Base-by-base conservation (phyloP, 306 rosid species). In the Bauhinia variegata region DNA sequence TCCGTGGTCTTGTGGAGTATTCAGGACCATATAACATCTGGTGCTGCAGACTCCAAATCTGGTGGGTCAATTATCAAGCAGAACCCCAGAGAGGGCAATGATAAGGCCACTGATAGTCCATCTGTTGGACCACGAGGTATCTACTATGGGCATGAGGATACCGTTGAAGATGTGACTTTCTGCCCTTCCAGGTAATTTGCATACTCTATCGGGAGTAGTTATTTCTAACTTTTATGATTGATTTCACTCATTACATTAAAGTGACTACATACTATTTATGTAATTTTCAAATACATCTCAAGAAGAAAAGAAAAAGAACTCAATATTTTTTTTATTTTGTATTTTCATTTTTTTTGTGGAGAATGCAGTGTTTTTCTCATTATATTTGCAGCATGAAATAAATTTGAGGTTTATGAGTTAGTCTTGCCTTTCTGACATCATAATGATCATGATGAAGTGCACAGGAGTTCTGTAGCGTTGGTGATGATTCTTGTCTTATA, bases 391-490 rank as follows among this genome's bases (percentile, higher is more conserved):
- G 18, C 41, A 31, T 30, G 37, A 33, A 19, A 28, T 71, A 53
- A 43, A 46, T 73, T 17, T 14, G 18, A 19, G 59, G 17, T 54
- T 12, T 54, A 49, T 55, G 50, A 11, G 6, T 10, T 42, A 52
- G 48, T 59, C 66, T 39, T 68, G 32, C 36, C 30, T 63, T 54
- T 28, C 82, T 90, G 77, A 87, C 77, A 41, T 70, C 15, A 47
- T 50, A 65, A 37, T 67, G 11, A 65, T 78, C 69, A 70, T 65
- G 65, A 70, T 87, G 86, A 79, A 90, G 96, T 74, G 86, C 96
- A 28, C 97, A 95, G 95, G 99, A 95, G 78, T 95, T 95, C 78
- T 95, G 99, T 79, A 95, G 99, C 52, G 99, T 95, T 63, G 99
- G 99, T 52, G 99, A 95, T 53, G 99, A 95, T 79, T 86, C 99